These are phyloP conservation scores for Pseudoturritis turrita DNA, from an alignment of 345 rosid species.

Conservation along the genomic window DNA sequence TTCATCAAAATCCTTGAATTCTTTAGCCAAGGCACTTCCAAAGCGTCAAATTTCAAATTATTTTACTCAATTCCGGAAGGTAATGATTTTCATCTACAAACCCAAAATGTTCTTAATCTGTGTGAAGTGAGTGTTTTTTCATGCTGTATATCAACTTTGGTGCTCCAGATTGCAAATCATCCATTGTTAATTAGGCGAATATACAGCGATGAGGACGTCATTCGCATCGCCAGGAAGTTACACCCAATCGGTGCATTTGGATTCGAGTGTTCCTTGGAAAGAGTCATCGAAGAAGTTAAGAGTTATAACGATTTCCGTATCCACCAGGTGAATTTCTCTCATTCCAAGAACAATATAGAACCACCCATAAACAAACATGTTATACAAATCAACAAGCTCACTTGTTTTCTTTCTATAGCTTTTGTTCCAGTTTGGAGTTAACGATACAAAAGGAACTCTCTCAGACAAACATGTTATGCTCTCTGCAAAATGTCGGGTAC, in stretches of 20 bases:
- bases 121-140: not conserved
- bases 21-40: slow-evolving; percentile 58
- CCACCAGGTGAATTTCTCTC: slow-evolving; percentile 62
- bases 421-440: slow-evolving; percentile 52
- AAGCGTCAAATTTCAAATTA: slow-evolving; percentile 85
- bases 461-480: slow-evolving; percentile 82
- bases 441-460: slow-evolving; percentile 60
- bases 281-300: slow-evolving; percentile 81
- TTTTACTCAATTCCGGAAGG: slow-evolving; percentile 95
- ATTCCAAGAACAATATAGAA: not conserved
- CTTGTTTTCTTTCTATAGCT: slow-evolving; percentile 44
- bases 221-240: slow-evolving; percentile 65
- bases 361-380: not conserved
- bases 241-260: slow-evolving; percentile 90
- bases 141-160: not conserved
- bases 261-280: slow-evolving; percentile 75
- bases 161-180: slow-evolving; percentile 88
- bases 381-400: not conserved
- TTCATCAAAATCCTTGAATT: slow-evolving; percentile 42
- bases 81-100: slow-evolving; percentile 16
- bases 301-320: slow-evolving; percentile 80
- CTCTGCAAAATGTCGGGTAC: slow-evolving; percentile 89
- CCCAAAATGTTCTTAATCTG: not conserved
- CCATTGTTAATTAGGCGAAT: slow-evolving; percentile 88
- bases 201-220: slow-evolving; percentile 69